These are phyloP conservation scores for Leccinellum rugosiceps DNA, from an alignment of 768 basidiomycete species.

Conservation along the genomic window DNA sequence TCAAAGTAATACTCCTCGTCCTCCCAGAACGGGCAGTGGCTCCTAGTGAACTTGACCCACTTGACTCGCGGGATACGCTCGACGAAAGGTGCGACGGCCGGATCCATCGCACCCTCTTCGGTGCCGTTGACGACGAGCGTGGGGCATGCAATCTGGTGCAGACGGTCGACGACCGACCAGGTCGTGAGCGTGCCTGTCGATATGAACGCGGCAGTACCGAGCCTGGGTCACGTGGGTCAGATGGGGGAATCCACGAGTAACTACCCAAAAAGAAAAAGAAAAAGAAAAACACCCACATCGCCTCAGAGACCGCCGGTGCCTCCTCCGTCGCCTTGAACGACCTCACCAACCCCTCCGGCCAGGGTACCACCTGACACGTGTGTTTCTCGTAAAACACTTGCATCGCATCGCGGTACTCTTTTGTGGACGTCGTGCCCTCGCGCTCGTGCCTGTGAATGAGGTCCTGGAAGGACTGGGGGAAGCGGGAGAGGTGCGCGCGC, in stretches of 20 bases:
- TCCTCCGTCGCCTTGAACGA: slow-evolving; percentile 23
- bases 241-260: no score
- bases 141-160: slow-evolving; percentile 37
- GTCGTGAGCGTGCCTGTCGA: slow-evolving; percentile 38
- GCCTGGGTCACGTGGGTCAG: slow-evolving; percentile 1
- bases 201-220: slow-evolving; percentile 30
- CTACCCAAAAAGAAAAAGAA: background rate
- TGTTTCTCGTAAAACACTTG: slow-evolving; percentile 31
- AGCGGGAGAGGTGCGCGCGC: slow-evolving; percentile 19
- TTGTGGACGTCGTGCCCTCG: slow-evolving; percentile 28
- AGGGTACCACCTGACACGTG: slow-evolving; percentile 29
- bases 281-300: slow-evolving; percentile 26
- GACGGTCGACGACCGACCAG: slow-evolving; percentile 44
- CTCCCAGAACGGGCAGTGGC: slow-evolving; percentile 21
- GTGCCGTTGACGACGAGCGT: slow-evolving; percentile 37
- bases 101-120: slow-evolving; percentile 36
- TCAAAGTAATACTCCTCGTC: slow-evolving; percentile 23
- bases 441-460: slow-evolving; percentile 28
- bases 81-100: slow-evolving; percentile 31
- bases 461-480: slow-evolving; percentile 26
- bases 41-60: slow-evolving; percentile 33
- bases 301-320: slow-evolving; percentile 32
- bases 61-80: slow-evolving; percentile 31
- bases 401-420: slow-evolving; percentile 32
- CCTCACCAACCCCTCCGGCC: slow-evolving; percentile 28